These are phyloP conservation scores for Trametes punicea DNA, from an alignment of 768 basidiomycete genomes.

Conservation along the genomic window DNA sequence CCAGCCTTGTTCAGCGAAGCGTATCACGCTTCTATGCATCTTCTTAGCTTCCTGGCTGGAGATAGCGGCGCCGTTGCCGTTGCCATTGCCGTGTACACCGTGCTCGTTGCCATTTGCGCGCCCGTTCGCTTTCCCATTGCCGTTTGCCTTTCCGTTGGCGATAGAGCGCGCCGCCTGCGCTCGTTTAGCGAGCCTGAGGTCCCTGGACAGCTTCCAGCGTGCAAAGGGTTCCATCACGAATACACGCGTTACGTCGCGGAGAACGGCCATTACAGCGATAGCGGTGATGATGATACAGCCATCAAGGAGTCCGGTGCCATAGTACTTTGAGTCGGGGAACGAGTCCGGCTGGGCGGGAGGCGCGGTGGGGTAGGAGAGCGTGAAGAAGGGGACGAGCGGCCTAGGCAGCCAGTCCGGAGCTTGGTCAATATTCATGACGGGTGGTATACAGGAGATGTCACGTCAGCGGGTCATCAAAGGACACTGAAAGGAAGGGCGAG, in stretches of 20 bases:
- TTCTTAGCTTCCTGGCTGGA: conserved; percentile 50
- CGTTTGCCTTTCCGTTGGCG: conserved; percentile 28
- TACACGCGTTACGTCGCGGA: conserved; percentile 76
- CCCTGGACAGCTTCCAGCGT: conserved; percentile 62
- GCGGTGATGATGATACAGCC: conserved; percentile 76
- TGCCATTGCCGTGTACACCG: conserved; percentile 29
- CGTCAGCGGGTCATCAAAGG: conserved; percentile 38
- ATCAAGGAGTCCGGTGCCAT: conserved; percentile 72
- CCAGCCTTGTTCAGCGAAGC: conserved; percentile 98
- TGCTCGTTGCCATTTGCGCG: conserved; percentile 25
- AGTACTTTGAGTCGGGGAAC: conserved; percentile 68
- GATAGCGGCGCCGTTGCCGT: conserved; percentile 25
- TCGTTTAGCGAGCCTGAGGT: conserved; percentile 36
- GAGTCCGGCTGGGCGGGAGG: conserved; percentile 63
- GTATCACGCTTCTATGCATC: conserved; percentile 67
- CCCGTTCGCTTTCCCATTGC: conserved; percentile 37
- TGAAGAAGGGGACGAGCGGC: conserved; percentile 63
- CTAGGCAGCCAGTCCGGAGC: conserved; percentile 45
- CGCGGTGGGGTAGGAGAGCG: conserved; percentile 65
- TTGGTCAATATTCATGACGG: conserved; percentile 37
- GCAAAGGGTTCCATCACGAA: conserved; percentile 80
- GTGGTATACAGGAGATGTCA: conserved; percentile 24
- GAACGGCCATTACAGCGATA: conserved; percentile 82
- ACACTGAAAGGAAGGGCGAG: not conserved
- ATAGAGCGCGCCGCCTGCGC: conserved; percentile 21